Evolutionary conservation across 352 stramenopile species (phyloP), one percentile per base, ranked within the genome.

Genomic region (Pythium phragmiticola): DNA sequence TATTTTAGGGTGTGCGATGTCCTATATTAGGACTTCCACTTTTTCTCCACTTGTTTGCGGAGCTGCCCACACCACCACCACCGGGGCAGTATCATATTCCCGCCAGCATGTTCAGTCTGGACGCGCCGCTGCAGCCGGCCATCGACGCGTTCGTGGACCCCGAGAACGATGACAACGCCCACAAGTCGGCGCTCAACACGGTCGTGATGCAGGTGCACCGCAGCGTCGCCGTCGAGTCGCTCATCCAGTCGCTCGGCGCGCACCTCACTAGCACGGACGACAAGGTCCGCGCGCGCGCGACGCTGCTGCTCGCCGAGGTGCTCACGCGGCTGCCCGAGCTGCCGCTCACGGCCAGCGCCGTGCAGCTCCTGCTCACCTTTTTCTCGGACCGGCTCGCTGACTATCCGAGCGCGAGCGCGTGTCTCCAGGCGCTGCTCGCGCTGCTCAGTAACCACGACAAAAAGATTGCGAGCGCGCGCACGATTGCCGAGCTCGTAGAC

Each of bases 161-260:
- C 4, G 85, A 94, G 69, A 91, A 90, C 57, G 84, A 93, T 41
- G 84, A 95, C 21, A 80, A 72, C 21, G 69, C 73, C 65, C 87
- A 95, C 70, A 95, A 92, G 77, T 92, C 84, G 43, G 85, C 81
- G 34, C 75, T 95, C 37, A 95, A 95, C 73, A 93, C 82, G n/a
- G 74, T 95, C 42, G 73, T 95, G 26, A 94, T 95, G 84, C 84
- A 94, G 58, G 80, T 94, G 52, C 84, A 95, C 53, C 84, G 87
- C 48, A 77, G 78, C 23, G 79, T 91, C 58, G 78, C 65, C 21
- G 84, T 95, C 51, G 84, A 95, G 74, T 68, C 77, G 69, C 78
- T 95, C 28, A 90, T 95, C 65, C 77, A 93, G 69, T 74, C 78
- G 59, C 73, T 95, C n/a, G 84, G 84, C 11, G 59, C 65, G 17